Evolutionary conservation across 2,329 filamentous ascomycete genomes (phyloP).

Genomic region (Penicillium sp.): DNA sequence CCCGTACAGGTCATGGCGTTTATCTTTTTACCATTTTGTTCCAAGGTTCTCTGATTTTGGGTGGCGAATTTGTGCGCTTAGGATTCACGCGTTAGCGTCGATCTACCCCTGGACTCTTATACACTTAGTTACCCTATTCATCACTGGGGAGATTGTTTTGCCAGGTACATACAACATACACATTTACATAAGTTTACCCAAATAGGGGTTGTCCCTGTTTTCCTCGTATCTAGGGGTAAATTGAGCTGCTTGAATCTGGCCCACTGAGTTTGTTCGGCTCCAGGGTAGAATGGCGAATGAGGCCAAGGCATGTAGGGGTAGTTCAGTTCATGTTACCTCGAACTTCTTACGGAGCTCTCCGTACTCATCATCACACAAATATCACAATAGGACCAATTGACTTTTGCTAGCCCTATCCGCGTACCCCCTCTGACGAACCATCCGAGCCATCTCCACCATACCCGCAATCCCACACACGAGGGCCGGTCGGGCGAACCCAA

Average conservation of each 20-base stretch:
- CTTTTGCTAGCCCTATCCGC: neutral
- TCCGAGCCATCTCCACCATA: slow-evolving; percentile 10
- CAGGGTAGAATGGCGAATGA: neutral
- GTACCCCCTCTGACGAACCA: neutral
- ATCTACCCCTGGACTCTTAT: slow-evolving; percentile 17
- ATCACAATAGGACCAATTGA: neutral
- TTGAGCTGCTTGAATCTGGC: neutral
- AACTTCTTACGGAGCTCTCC: neutral
- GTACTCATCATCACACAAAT: slow-evolving; percentile 11
- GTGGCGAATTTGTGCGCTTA: slow-evolving; percentile 24
- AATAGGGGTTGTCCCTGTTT: slow-evolving; percentile 8
- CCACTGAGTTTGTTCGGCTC: neutral
- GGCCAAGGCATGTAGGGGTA: slow-evolving; percentile 10
- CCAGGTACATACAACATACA: slow-evolving; percentile 33
- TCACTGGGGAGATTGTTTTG: slow-evolving; percentile 21
- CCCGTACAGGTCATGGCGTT: slow-evolving; percentile 36
- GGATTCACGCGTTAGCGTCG: slow-evolving; percentile 23
- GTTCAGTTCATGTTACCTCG: neutral
- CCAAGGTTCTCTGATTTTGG: slow-evolving; percentile 22
- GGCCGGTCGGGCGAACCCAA: slow-evolving; percentile 22
- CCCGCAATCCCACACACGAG: slow-evolving; percentile 10
- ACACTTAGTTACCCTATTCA: slow-evolving; percentile 16
- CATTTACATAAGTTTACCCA: slow-evolving; percentile 13
- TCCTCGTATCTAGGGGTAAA: neutral
- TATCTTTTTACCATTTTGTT: slow-evolving; percentile 1